Base-by-base conservation (phyloP, 257 asterid species). In the Ehretia macrophylla region DNA sequence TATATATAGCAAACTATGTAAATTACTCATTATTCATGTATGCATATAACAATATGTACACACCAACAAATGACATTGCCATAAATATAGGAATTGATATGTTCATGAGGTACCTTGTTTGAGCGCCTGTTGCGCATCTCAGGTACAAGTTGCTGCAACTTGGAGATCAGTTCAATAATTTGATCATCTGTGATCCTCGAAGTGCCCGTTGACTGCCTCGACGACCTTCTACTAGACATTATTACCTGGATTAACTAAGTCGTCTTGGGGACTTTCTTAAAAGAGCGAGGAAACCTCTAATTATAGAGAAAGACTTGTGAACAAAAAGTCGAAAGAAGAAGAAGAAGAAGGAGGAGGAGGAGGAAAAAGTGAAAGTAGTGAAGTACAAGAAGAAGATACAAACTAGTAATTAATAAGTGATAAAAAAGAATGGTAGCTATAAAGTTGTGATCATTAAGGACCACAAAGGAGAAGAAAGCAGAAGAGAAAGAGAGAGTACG, bases 221-320 rank as follows among this genome's bases (percentile, higher is more conserved):
- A 73, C 18, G 87, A 75, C 69, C 95, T 77, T 79, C 89, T 81
- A 14, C 87, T 83, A 4, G 95, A 86, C 93, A 79, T 81, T 52
- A 44, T 70, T 60, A 35, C n/a, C n/a, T n/a, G 13, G 27, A 11
- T n/a, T 5, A 17, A 17, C 13, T 51, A 17, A 51, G 37, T 1
- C 0, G 13, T 4, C 1, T 54, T 11, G 6, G 23, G 9, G 17
- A 14, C 9, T 1, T 47, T 14, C 0, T 16, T 47, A 47, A 18
- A 47, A 47, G 16, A 47, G 8, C 17, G 16, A 14, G 17, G 14
- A 46, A 5, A 9, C 51, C 14, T 4, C 18, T 14, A 47, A n/a
- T 14, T 55, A 23, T 12, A 5, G 9, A 49, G 23, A 12, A n/a
- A 17, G 54, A 21, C n/a, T 52, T 21, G 39, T 21, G 38, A 21